phyloP scores from a whole-genome alignment of 2,329 filamentous ascomycete species.

The Ustulina deusta region DNA sequence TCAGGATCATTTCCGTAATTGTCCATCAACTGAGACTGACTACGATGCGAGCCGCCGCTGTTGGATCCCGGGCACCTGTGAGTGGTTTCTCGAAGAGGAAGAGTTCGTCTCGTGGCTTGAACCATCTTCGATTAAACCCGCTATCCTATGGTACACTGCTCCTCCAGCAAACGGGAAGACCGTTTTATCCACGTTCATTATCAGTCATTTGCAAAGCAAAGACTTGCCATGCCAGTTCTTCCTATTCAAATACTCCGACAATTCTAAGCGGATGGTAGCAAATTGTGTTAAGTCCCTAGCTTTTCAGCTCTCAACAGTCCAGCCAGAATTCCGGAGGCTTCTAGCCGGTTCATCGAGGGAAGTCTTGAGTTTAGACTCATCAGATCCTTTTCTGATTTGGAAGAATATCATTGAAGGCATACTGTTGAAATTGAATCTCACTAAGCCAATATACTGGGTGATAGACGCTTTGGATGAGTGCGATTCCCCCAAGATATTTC shows the following conservation, averaged over 20 bases:
- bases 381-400: constrained; percentile 27
- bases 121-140: neutral
- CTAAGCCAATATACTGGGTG: constrained; percentile 33
- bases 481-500: constrained; percentile 1
- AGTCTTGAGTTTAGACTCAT: constrained; percentile 1
- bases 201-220: constrained; percentile 25
- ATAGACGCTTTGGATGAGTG: constrained; percentile 38
- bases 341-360: constrained; percentile 22
- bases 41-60: constrained; percentile 13
- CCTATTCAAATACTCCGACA: constrained; percentile 31
- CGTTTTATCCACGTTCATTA: constrained; percentile 32
- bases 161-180: constrained; percentile 37
- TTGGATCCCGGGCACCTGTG: constrained; percentile 28
- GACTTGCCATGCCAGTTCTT: constrained; percentile 31
- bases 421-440: constrained; percentile 17
- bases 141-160: constrained; percentile 33
- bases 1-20: constrained; percentile 18
- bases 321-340: neutral
- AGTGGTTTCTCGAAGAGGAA: constrained; percentile 31
- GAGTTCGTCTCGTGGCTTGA: constrained; percentile 19
- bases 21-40: constrained; percentile 18
- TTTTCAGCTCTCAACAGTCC: constrained; percentile 18
- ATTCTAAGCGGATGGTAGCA: constrained; percentile 23
- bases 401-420: constrained; percentile 23
- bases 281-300: constrained; percentile 15